These are phyloP conservation scores for Marchantia paleacea DNA, from an alignment of 225 moss, liverwort and hornwort genomes.

Conservation along the genomic window DNA sequence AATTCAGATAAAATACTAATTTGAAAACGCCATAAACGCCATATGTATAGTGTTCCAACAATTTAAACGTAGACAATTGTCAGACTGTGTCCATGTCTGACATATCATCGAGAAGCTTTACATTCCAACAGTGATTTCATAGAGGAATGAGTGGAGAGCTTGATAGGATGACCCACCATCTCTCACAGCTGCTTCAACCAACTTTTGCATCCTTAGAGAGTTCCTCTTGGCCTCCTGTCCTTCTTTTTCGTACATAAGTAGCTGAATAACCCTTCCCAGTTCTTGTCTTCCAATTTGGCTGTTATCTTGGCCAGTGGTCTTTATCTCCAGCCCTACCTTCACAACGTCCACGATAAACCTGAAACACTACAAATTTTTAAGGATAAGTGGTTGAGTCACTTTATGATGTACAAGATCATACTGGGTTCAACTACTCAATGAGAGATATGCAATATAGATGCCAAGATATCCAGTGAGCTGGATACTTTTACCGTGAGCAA, in stretches of 20 bases:
- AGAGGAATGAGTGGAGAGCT: slow-evolving; percentile 2
- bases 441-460: too few relatives aligned
- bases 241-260: slow-evolving; percentile 15
- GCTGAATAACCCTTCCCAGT: slow-evolving; percentile 13
- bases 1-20: too few relatives aligned
- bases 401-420: too few relatives aligned
- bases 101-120: too few relatives aligned
- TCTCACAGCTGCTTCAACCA: slow-evolving; percentile 12
- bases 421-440: too few relatives aligned
- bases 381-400: too few relatives aligned
- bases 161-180: slow-evolving; percentile 27
- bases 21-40: too few relatives aligned
- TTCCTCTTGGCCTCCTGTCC: slow-evolving; percentile 14
- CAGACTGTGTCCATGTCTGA: too few relatives aligned
- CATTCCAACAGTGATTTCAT: slow-evolving; percentile 3
- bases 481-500: too few relatives aligned
- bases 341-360: slow-evolving; percentile 11
- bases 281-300: slow-evolving; percentile 5
- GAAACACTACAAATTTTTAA: not conserved
- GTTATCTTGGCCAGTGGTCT: slow-evolving; percentile 19
- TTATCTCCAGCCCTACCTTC: slow-evolving; percentile 6
- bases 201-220: not conserved
- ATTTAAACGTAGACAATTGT: too few relatives aligned
- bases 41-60: too few relatives aligned
- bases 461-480: too few relatives aligned